Evolutionary conservation across 192 early-diverging fungal genomes (phyloP).

Genomic region (Backusella liffmaniae): DNA sequence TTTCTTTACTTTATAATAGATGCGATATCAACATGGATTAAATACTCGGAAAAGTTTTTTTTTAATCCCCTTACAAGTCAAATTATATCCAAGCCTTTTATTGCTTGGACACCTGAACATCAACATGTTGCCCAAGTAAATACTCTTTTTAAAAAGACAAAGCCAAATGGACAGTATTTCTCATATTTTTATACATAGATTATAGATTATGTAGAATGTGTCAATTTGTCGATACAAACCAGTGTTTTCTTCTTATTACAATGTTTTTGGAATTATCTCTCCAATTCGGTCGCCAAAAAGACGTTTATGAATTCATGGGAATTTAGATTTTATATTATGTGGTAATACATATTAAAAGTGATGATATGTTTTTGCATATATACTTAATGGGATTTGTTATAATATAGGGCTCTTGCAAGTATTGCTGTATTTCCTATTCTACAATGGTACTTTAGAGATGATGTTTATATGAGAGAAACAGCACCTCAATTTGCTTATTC

Average conservation of each 20-base stretch:
- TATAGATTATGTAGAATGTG: constrained; percentile 25
- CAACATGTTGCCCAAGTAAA: constrained; percentile 14
- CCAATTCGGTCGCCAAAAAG: constrained; percentile 37
- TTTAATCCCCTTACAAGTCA: background rate
- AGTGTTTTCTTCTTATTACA: constrained; percentile 43
- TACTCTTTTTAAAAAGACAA: background rate
- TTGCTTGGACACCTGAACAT: constrained; percentile 20
- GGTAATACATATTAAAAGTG: constrained; percentile 12
- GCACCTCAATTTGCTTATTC: constrained; percentile 42
- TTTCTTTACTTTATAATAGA: constrained; percentile 12
- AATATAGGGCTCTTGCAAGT: constrained; percentile 28
- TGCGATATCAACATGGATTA: constrained; percentile 26
- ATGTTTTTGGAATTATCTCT: constrained; percentile 52
- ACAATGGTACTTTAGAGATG: constrained; percentile 24
- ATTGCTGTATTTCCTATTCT: constrained; percentile 36
- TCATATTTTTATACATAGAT: background rate
- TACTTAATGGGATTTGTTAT: background rate
- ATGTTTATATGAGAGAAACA: constrained; percentile 32
- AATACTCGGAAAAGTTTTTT: constrained; percentile 25
- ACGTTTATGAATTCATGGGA: constrained; percentile 45
- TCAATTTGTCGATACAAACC: constrained; percentile 25
- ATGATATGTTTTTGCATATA: background rate
- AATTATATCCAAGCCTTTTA: constrained; percentile 22
- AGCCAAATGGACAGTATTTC: background rate
- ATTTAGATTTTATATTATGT: constrained; percentile 44